Evolutionary conservation across 2,329 filamentous ascomycete species (phyloP), one percentile per base, ranked within the genome.

Genomic region (Colletotrichum musae): DNA sequence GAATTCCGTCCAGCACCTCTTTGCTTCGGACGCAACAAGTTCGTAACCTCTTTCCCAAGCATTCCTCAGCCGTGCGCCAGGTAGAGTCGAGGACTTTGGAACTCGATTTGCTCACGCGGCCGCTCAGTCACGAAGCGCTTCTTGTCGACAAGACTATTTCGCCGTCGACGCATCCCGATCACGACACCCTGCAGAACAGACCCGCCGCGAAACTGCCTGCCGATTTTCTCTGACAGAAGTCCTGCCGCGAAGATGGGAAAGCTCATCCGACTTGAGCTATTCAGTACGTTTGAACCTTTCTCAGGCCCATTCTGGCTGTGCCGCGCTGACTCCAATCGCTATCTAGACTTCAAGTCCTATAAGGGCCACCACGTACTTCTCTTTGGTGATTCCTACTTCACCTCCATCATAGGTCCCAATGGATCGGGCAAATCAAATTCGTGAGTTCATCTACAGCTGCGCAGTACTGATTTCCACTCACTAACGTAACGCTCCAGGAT

Each of bases 391-490:
- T 97, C 95, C 2, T 98, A 98, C 83, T 99, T 99, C 82, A 99
- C 96, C 58, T 99, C 96, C 50, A 98, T 99, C 78, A 98, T 99
- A 78, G 96, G 97, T 6, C 96, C 96, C 79, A 99, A 99, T 95
- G 96, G 96, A 85, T 98, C 96, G 43, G 96, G 96, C 73, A 99
- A 99, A 82, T 99, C 96, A 21, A 99, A 99, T 81, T 97, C 95
- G 93, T 95, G 83, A 79, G 91, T 72, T 52, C 26, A 41, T 21
- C 41, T 53, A 21, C 43, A 54, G 54, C 48, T 32, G 54, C 26
- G 43, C 28, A 69, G 67, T 54, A 39, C 28, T 13, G 7, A 15
- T 39, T 24, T n/a, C 13, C 2, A 18, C n/a, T 16, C 26, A 72
- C 75, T 78, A 60, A 80, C 70, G 24, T 48, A n/a, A 4, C 13